These are phyloP conservation scores for Sphagnum contortum DNA, from an alignment of 225 moss, liverwort and hornwort genomes.

Conservation along the genomic window DNA sequence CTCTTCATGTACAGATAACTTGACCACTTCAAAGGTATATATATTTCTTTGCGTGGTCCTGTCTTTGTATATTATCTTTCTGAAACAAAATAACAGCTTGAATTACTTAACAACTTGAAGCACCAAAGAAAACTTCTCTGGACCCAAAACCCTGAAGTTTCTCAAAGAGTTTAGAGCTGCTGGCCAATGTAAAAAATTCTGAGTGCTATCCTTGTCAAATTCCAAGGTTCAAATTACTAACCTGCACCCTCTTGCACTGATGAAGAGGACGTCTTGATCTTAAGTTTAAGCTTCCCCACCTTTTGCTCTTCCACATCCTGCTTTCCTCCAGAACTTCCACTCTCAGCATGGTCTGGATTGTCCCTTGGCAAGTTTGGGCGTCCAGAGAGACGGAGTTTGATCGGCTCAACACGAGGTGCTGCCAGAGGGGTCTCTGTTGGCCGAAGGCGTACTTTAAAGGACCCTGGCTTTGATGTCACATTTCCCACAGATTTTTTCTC, in stretches of 20 bases:
- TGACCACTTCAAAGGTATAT: too few species aligned
- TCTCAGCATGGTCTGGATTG: conserved; percentile 45
- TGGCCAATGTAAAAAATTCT: too few species aligned
- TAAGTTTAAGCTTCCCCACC: conserved; percentile 53
- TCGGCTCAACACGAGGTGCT: conserved; percentile 17
- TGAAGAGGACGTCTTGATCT: conserved; percentile 48
- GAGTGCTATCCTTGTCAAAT: too few species aligned
- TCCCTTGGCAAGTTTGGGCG: conserved; percentile 45
- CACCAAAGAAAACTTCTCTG: too few species aligned
- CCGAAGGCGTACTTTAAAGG: conserved; percentile 50
- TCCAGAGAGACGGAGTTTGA: conserved; percentile 5
- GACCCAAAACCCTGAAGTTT: too few species aligned
- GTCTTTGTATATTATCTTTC: too few species aligned
- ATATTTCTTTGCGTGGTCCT: too few species aligned
- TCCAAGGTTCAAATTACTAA: neutral
- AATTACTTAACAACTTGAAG: too few species aligned
- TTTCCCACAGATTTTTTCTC: conserved; percentile 21
- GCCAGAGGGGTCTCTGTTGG: conserved; percentile 21
- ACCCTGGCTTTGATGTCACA: conserved; percentile 31
- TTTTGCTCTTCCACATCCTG: conserved; percentile 37
- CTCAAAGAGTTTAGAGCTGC: too few species aligned
- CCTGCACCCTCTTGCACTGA: conserved; percentile 38
- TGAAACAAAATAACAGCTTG: too few species aligned
- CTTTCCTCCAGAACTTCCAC: conserved; percentile 58
- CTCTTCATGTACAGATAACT: neutral